Conservation (phyloP, 495 filamentous ascomycete species). For the Hypoxylon cercidicola region DNA sequence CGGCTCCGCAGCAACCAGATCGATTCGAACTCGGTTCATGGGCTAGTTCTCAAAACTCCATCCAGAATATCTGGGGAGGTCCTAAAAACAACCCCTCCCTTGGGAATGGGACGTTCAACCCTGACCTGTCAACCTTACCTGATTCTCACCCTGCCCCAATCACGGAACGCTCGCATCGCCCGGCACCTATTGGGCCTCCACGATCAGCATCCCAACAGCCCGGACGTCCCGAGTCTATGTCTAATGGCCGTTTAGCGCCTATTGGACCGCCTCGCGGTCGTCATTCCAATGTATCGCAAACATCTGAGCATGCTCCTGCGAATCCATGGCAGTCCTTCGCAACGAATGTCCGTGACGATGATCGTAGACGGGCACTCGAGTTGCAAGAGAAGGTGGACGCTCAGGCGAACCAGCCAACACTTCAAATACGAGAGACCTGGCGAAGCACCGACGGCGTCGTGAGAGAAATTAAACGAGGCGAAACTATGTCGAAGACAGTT, state of each 20-base stretch:
- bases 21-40: constrained; percentile 49
- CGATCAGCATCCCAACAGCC: constrained; percentile 38
- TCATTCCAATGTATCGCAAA: constrained; percentile 16
- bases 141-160: constrained; percentile 60
- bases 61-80: constrained; percentile 80
- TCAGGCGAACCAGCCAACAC: constrained; percentile 46
- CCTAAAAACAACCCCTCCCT: constrained; percentile 73
- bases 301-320: constrained; percentile 6
- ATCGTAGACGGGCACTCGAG: constrained; percentile 31
- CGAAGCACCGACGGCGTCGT: constrained; percentile 59
- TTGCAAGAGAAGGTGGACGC: constrained; percentile 16
- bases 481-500: constrained; percentile 13
- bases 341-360: constrained; percentile 29
- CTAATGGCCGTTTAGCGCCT: constrained; percentile 34
- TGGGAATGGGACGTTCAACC: constrained; percentile 83
- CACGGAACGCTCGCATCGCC: constrained; percentile 49
- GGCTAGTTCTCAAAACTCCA: constrained; percentile 49
- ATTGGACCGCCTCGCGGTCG: constrained; percentile 43
- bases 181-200: constrained; percentile 55
- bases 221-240: constrained; percentile 18
- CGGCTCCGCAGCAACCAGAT: constrained; percentile 46
- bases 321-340: constrained; percentile 38
- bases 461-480: constrained; percentile 49
- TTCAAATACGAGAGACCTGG: constrained; percentile 72
- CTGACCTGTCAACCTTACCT: constrained; percentile 59